phyloP scores from a whole-genome alignment of 768 basidiomycete genomes.

The Mycena rebaudengoi region DNA sequence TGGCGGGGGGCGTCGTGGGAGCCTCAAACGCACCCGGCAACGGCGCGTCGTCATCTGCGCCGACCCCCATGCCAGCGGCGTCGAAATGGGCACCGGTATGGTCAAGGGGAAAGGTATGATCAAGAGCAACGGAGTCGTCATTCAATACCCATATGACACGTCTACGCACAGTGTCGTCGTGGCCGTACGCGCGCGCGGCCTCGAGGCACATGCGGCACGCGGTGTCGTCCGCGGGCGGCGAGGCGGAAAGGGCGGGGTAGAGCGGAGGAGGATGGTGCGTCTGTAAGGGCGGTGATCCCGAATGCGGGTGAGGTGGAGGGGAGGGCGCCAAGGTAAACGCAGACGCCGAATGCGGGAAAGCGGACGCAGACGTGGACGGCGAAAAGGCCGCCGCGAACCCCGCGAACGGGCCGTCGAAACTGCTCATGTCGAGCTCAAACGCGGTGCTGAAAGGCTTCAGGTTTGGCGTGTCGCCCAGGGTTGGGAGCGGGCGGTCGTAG shows the following conservation, averaged over 20 bases:
- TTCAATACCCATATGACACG: too few relatives aligned
- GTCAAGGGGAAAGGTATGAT: too few relatives aligned
- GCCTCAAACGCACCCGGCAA: too few relatives aligned
- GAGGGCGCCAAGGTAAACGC: too few relatives aligned
- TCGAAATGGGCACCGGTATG: constrained; percentile 35
- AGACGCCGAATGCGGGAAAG: too few relatives aligned
- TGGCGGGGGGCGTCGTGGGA: constrained; percentile 12
- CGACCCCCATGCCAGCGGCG: constrained; percentile 42
- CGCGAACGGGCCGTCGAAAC: too few relatives aligned
- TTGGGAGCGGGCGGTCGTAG: constrained; percentile 29
- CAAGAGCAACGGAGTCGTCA: too few relatives aligned
- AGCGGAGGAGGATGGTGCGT: constrained; percentile 9
- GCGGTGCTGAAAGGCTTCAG: constrained; percentile 71
- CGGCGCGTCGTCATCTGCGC: too few relatives aligned
- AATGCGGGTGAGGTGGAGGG: too few relatives aligned
- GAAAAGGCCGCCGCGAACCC: too few relatives aligned
- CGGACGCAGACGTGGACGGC: too few relatives aligned
- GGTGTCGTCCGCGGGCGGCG: constrained; percentile 20
- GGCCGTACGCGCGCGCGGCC: constrained; percentile 9
- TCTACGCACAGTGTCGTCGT: too few relatives aligned
- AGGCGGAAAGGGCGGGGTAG: constrained; percentile 19
- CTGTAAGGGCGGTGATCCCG: constrained; percentile 29
- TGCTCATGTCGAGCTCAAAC: constrained; percentile 73
- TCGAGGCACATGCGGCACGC: constrained; percentile 25
- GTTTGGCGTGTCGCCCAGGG: constrained; percentile 58